These are phyloP conservation scores for Aspergillus sp. DNA, from an alignment of 2,329 filamentous ascomycete species.

Conservation along the genomic window DNA sequence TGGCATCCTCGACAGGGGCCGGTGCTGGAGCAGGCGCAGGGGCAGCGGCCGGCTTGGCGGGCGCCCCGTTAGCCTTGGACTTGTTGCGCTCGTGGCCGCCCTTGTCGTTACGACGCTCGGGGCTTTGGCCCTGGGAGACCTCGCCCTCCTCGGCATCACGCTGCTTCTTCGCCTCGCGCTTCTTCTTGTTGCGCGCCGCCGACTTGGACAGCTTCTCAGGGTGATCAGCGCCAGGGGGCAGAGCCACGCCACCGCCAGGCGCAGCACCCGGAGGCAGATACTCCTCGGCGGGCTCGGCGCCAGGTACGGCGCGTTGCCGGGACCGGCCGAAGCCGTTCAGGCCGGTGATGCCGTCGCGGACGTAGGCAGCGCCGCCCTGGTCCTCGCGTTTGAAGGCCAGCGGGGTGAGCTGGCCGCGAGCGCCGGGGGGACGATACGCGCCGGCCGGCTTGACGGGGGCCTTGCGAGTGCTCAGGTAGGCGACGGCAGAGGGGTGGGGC, in stretches of 20 bases:
- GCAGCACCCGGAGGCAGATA: constrained; percentile 66
- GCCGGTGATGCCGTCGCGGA: constrained; percentile 68
- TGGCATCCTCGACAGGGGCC: constrained; percentile 22
- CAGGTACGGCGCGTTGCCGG: constrained; percentile 76
- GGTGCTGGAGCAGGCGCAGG: constrained; percentile 14
- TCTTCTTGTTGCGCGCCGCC: constrained; percentile 97
- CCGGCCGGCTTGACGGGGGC: constrained; percentile 96
- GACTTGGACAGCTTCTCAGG: constrained; percentile 73
- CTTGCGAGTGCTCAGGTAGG: constrained; percentile 82
- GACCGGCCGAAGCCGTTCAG: constrained; percentile 76
- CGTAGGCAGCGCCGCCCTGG: constrained; percentile 85
- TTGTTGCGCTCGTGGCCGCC: constrained; percentile 55
- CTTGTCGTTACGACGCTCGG: constrained; percentile 60
- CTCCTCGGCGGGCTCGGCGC: constrained; percentile 70
- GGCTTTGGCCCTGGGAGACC: constrained; percentile 50
- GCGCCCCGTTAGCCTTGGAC: constrained; percentile 38
- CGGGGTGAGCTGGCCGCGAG: constrained; percentile 82
- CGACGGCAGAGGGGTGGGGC: constrained; percentile 77
- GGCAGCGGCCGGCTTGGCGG: background rate
- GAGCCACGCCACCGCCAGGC: constrained; percentile 63
- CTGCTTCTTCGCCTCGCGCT: constrained; percentile 90
- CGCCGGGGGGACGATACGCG: constrained; percentile 91
- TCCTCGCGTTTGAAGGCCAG: constrained; percentile 97
- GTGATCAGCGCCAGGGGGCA: constrained; percentile 62
- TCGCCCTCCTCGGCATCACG: constrained; percentile 69